phyloP scores from a whole-genome alignment of 2,329 filamentous ascomycete genomes.

The Talaromyces verruculosus region DNA sequence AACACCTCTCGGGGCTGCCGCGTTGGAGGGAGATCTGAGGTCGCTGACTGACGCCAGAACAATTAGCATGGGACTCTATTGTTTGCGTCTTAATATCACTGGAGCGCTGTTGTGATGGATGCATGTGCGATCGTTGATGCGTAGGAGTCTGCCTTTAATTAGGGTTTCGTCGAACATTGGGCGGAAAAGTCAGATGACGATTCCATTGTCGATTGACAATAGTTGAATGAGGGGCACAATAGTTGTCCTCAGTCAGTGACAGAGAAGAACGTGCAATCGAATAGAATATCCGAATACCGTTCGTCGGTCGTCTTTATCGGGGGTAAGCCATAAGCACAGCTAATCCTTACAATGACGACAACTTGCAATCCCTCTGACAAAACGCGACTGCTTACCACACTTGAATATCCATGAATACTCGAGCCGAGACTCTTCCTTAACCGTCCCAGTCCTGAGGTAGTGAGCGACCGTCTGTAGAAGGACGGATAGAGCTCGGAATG shows the following conservation, averaged over 20 bases:
- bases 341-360: background rate
- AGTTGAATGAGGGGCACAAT: too few species aligned
- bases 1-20: background rate
- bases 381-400: background rate
- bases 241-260: too few species aligned
- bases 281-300: background rate
- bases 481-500: background rate
- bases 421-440: background rate
- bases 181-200: constrained; percentile 7
- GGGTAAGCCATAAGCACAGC: background rate
- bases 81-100: background rate
- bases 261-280: background rate
- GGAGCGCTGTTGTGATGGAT: background rate
- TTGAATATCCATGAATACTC: background rate
- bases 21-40: background rate
- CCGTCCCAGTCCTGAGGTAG: background rate
- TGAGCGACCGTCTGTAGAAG: background rate
- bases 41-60: background rate
- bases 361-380: background rate
- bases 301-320: background rate
- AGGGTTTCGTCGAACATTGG: constrained; percentile 4
- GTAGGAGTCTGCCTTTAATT: background rate
- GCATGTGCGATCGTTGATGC: background rate
- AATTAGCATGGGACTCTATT: background rate
- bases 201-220: background rate